phyloP scores from a whole-genome alignment of 768 basidiomycete species.

The Suillus discolor region DNA sequence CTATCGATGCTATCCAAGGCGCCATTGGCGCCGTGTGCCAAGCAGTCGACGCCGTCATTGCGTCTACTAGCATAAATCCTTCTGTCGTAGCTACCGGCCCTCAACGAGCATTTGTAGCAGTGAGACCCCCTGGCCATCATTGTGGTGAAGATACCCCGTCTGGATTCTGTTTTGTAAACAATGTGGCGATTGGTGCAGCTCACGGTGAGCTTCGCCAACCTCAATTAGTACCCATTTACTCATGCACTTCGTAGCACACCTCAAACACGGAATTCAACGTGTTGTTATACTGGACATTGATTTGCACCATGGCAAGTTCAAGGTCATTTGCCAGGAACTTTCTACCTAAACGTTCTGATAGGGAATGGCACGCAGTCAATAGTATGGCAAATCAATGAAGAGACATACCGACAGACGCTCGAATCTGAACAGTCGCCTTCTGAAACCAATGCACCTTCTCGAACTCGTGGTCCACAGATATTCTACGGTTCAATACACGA shows the following conservation, averaged over 20 bases:
- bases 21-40: constrained; percentile 85
- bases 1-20: constrained; percentile 77
- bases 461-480: constrained; percentile 55
- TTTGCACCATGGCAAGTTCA: constrained; percentile 28
- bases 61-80: constrained; percentile 19
- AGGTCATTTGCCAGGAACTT: neutral
- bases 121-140: constrained; percentile 93
- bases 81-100: constrained; percentile 21
- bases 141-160: constrained; percentile 88
- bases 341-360: constrained; percentile 27
- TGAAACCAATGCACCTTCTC: constrained; percentile 34
- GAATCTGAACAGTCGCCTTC: constrained; percentile 42
- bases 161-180: constrained; percentile 96
- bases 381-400: constrained; percentile 89
- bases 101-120: constrained; percentile 73
- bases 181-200: constrained; percentile 86
- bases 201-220: constrained; percentile 59
- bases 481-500: constrained; percentile 97
- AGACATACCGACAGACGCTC: constrained; percentile 70
- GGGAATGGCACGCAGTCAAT: constrained; percentile 96
- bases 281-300: constrained; percentile 89
- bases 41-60: constrained; percentile 74
- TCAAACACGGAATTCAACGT: constrained; percentile 75
- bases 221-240: constrained; percentile 5
- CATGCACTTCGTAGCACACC: constrained; percentile 58